Evolutionary conservation across 495 filamentous ascomycete species (phyloP).

Genomic region (Cryomyces antarcticus): DNA sequence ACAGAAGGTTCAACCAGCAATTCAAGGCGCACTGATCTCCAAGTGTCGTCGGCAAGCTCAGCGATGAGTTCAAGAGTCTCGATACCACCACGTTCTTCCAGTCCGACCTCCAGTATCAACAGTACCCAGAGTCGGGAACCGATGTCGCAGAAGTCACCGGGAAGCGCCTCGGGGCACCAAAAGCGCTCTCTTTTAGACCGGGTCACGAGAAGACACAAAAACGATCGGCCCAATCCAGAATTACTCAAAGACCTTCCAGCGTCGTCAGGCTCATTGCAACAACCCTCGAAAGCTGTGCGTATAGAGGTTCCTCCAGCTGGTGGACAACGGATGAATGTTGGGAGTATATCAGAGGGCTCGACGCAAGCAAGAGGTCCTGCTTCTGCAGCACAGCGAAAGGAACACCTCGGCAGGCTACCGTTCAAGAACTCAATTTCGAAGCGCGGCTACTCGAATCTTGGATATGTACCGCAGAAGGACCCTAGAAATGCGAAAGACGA

Average conservation of each 20-base stretch:
- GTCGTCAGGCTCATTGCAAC: conserved; percentile 31
- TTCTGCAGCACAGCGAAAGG: background rate
- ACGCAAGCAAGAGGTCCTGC: background rate
- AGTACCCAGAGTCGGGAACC: conserved; percentile 22
- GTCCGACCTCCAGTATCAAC: conserved; percentile 51
- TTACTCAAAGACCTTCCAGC: conserved; percentile 33
- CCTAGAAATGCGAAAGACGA: conserved; percentile 10
- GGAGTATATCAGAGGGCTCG: background rate
- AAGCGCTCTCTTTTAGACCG: conserved; percentile 50
- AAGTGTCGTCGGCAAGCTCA: conserved; percentile 19
- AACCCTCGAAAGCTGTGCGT: conserved; percentile 4
- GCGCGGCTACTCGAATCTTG: too few species aligned
- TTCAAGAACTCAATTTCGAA: conserved; percentile 5
- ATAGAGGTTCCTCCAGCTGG: background rate
- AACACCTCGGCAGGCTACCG: conserved; percentile 4
- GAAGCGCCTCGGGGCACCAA: conserved; percentile 24
- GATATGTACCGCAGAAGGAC: conserved; percentile 7
- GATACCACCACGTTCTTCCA: conserved; percentile 39
- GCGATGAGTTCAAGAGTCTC: conserved; percentile 27
- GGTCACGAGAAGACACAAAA: conserved; percentile 36
- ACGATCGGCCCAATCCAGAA: conserved; percentile 24
- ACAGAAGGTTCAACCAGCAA: conserved; percentile 46
- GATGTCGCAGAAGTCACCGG: conserved; percentile 32
- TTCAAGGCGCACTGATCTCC: conserved; percentile 25
- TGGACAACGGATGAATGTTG: background rate